These are phyloP conservation scores for Penicillium sp. DNA, from an alignment of 2,329 filamentous ascomycete species.

Conservation along the genomic window DNA sequence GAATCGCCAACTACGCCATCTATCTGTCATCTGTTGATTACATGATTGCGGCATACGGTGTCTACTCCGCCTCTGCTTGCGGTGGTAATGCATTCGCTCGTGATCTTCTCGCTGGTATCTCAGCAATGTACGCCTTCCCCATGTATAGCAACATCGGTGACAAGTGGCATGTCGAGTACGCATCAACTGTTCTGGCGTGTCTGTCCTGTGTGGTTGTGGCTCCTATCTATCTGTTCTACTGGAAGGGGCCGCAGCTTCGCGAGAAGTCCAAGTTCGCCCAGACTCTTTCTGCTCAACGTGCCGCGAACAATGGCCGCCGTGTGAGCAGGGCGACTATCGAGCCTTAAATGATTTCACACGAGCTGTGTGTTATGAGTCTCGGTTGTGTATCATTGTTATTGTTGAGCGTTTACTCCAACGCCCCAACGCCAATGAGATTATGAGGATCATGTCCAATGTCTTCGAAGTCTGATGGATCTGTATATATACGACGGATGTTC, in stretches of 20 bases:
- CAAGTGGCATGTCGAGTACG: slow-evolving; percentile 52
- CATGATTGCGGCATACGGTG: slow-evolving; percentile 68
- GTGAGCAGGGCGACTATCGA: slow-evolving; percentile 24
- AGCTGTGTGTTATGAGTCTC: background rate
- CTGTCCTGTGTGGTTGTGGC: slow-evolving; percentile 56
- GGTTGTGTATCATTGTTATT: background rate
- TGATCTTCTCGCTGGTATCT: slow-evolving; percentile 66
- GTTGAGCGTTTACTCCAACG: background rate
- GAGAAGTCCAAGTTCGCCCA: slow-evolving; percentile 58
- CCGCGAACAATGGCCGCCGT: slow-evolving; percentile 22
- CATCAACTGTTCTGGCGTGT: slow-evolving; percentile 56
- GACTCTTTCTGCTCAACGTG: slow-evolving; percentile 42
- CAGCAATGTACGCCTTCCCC: slow-evolving; percentile 62
- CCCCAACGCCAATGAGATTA: background rate
- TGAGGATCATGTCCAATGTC: background rate
- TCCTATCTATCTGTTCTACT: slow-evolving; percentile 62
- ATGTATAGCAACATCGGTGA: slow-evolving; percentile 56
- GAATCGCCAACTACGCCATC: slow-evolving; percentile 67
- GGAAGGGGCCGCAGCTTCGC: slow-evolving; percentile 55
- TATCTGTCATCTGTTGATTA: slow-evolving; percentile 73
- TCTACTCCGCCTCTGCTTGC: slow-evolving; percentile 67
- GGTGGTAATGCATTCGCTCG: slow-evolving; percentile 70
- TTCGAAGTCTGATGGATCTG: background rate
- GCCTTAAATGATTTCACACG: background rate
- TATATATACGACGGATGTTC: background rate